Evolutionary conservation across 164 flowering plant genomes (phyloP), one percentile per base, ranked within the genome.

Genomic region (Houttuynia cordata): DNA sequence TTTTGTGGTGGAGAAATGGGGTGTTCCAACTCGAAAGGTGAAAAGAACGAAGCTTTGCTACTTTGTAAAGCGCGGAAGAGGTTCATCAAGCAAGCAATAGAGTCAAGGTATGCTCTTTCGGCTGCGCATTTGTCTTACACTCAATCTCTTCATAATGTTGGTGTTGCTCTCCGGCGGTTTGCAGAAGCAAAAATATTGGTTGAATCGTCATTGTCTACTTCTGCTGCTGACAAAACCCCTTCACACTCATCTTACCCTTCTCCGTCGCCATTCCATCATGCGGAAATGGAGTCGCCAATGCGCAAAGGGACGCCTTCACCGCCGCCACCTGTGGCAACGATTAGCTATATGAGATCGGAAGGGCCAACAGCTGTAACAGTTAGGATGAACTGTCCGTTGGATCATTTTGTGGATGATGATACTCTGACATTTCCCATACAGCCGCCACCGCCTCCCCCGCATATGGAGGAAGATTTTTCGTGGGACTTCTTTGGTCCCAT

Each of bases 401-500:
- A 59, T 55, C 69, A 75, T 22, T 79, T 69, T 66, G 68, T 71
- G 9, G 88, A 80, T 52, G 96, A 82, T 22, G 84, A 78, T 17
- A 64, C 82, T 1, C 30, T 74, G 54, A 71, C 67, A 13, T 78
- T 80, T 34, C 67, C 80, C 15, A 59, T 80, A 8, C 78, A 82
- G 18, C 96, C 96, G 0, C 92, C 91, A 8, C 92, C 91, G 1
- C 86, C 81, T 9, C 86, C 81, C 19, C 81, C 79, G 34, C 17
- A 45, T 45, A 45, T 45, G 49, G 82, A 73, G 52, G 24, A 73
- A 0, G 86, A 72, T 40, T 59, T 76, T 19, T 81, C 93, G 14
- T 93, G 99, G 97, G 99, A 93, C 65, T 93, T 56, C 63, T 90
- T 93, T 64, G 87, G 86, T 22, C 74, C 94, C 22, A 15, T 53